Evolutionary conservation across 2,329 filamentous ascomycete genomes (phyloP), one percentile per base, ranked within the genome.

Genomic region (Microsporum canis): DNA sequence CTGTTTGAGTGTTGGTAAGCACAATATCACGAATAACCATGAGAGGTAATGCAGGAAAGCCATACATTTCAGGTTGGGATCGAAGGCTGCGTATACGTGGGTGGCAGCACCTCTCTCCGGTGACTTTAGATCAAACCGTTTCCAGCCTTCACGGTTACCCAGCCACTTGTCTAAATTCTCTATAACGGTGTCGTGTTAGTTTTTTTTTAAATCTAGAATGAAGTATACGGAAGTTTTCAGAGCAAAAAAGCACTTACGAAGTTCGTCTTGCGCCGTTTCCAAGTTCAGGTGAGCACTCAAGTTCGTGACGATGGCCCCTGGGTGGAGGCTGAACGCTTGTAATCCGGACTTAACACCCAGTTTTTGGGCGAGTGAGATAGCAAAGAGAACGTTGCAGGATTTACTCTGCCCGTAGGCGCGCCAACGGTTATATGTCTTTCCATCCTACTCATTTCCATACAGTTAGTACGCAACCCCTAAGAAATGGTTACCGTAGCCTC

Each of bases 371-470:
- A 65, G 55, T 0, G 63, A 64, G 41, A 27, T 39, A 12, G 64
- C 76, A 59, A 79, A 76, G 64, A 75, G 79, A 17, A 82, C 74
- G 61, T 79, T 81, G 10, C 80, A 79, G 0, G 76, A 73, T 65
- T 84, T 84, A 57, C 73, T 71, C 64, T 80, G 76, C 0, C 72
- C 76, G 61, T 84, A 84, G 0, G 77, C 72, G 0, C 60, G 43
- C 61, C 68, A 72, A 0, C 71, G 71, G 2, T 73, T 65, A 62
- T 77, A 77, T 3, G 62, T 66, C n/a, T 67, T 64, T 5, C 68
- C 68, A 5, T 64, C 62, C 69, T 70, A 41, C 7, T 41, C 5
- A 58, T 51, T 31, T 29, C 3, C 6, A 23, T 29, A 2, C 5
- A 17, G 31, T 10, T 38, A 55, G 33, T 39, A n/a, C 39, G 33